Percentiles rank a stretch among this genome's conserved stretches.
These are phyloP conservation scores for Cordyceps tenuipes DNA, from an alignment of 2,329 filamentous ascomycete genomes.

Conservation along the genomic window DNA sequence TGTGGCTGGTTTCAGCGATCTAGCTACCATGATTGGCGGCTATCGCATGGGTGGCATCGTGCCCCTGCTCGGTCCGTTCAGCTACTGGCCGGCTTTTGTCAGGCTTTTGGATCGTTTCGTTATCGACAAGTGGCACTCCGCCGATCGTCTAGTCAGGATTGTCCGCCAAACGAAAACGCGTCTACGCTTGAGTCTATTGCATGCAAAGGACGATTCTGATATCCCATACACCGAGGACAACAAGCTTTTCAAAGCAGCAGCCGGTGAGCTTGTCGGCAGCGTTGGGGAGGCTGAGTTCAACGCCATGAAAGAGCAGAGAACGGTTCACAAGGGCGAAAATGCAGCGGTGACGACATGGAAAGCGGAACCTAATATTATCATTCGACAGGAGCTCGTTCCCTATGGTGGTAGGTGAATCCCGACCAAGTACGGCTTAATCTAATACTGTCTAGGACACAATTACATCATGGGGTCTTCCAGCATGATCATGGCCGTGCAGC, in stretches of 20 bases:
- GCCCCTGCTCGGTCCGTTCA: constrained; percentile 70
- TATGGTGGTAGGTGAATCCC: constrained; percentile 40
- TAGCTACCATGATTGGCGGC: constrained; percentile 63
- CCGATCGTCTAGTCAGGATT: constrained; percentile 52
- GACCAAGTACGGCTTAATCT: neutral
- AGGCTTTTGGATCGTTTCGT: constrained; percentile 53
- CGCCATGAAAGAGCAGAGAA: constrained; percentile 38
- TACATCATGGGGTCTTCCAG: constrained; percentile 57
- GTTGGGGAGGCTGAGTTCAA: constrained; percentile 31
- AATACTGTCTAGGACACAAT: constrained; percentile 52
- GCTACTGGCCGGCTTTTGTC: constrained; percentile 56
- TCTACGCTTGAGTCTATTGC: constrained; percentile 64
- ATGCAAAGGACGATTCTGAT: constrained; percentile 72
- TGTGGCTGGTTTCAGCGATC: constrained; percentile 68
- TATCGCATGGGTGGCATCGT: constrained; percentile 74
- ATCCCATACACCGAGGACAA: constrained; percentile 69
- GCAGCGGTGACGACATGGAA: constrained; percentile 41
- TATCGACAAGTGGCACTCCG: constrained; percentile 75
- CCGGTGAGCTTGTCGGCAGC: constrained; percentile 38
- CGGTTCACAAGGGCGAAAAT: constrained; percentile 33
- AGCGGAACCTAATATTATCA: constrained; percentile 35
- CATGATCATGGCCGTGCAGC: constrained; percentile 55
- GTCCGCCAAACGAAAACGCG: constrained; percentile 41
- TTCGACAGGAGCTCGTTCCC: constrained; percentile 46
- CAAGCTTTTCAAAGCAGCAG: constrained; percentile 52